Conservation (phyloP, 805 yeast species). For the Candida chauliodis region DNA sequence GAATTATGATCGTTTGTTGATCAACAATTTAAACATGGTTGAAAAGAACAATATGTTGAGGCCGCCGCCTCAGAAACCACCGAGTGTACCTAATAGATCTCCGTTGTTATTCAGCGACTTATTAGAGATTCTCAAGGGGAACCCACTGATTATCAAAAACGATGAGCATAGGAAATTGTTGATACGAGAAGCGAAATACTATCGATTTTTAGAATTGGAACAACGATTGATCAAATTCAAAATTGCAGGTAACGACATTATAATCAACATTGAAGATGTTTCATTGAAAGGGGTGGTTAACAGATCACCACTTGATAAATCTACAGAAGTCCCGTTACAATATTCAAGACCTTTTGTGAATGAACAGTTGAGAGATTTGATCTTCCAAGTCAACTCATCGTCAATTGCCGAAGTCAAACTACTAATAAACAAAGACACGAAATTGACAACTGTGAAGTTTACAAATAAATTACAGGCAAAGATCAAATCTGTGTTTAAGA, state of each 20-base stretch:
- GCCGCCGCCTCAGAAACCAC: conserved; percentile 75
- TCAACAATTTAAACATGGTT: conserved; percentile 40
- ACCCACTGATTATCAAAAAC: conserved; percentile 41
- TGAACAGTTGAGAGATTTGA: conserved; percentile 30
- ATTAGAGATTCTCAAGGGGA: conserved; percentile 54
- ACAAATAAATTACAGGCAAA: conserved; percentile 21
- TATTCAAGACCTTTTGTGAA: conserved; percentile 34
- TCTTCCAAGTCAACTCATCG: conserved; percentile 28
- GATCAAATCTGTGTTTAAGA: conserved; percentile 23
- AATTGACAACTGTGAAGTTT: conserved; percentile 23
- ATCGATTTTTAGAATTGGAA: conserved; percentile 70
- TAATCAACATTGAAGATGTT: conserved; percentile 47
- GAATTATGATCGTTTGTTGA: conserved; percentile 49
- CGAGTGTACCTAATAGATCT: conserved; percentile 49
- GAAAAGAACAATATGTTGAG: conserved; percentile 49
- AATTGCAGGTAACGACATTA: conserved; percentile 49
- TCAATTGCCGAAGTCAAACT: conserved; percentile 26
- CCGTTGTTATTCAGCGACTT: conserved; percentile 54
- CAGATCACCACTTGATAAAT: conserved; percentile 15
- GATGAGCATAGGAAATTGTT: conserved; percentile 57
- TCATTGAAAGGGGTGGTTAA: conserved; percentile 32
- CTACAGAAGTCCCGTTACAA: conserved; percentile 19
- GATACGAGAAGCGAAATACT: conserved; percentile 70
- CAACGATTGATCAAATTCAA: conserved; percentile 57
- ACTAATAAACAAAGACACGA: conserved; percentile 24